Evolutionary conservation across 805 yeast species (phyloP), one percentile per base, ranked within the genome.

Genomic region (Henningerozyma blattae): DNA sequence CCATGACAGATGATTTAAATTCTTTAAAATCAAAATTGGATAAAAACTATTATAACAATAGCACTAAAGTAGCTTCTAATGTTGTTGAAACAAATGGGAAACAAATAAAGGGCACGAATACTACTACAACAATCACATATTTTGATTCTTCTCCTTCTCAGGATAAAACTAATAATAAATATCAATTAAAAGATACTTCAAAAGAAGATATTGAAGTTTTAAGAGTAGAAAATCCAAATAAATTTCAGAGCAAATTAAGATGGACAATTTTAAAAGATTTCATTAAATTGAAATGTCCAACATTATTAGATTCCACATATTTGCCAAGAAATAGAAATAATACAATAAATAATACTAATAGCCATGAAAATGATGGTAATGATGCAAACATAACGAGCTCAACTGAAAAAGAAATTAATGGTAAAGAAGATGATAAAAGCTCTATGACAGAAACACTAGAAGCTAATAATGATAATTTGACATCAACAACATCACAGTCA

Each of bases 181-280:
- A 6, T 24, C 12, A 24, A 24, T 9, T 10, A 12, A 12, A 6
- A 10, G 27, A 24, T 10, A 24, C n/a, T 24, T 6, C 10, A 12
- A n/a, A 24, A 12, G 14, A 24, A 24, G 27, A 24, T 24, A 24
- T 24, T n/a, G n/a, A 24, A 8, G n/a, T 12, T 24, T 8, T 24
- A 8, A 13, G n/a, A 12, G n/a, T 24, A 5, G 27, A 24, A 24
- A 24, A 24, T 24, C 27, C 27, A 24, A 9, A 10, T 24, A 24
- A 24, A 24, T 24, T 24, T 24, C 2, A 24, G n/a, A 24, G 14
- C n/a, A 24, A 53, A 31, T 38, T 55, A 6, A 47, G 55, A 35
- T 62, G 67, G 66, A 56, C 52, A 12, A 55, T 57, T 1, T 34
- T 62, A 14, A 61, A 61, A 40, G 68, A 62, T 38, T 54, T 50